A percentile compares a stretch with the other conserved stretches of the same genome.
phyloP scores from a whole-genome alignment of 202 grass and related monocot genomes.

The Carex sylvatica region DNA sequence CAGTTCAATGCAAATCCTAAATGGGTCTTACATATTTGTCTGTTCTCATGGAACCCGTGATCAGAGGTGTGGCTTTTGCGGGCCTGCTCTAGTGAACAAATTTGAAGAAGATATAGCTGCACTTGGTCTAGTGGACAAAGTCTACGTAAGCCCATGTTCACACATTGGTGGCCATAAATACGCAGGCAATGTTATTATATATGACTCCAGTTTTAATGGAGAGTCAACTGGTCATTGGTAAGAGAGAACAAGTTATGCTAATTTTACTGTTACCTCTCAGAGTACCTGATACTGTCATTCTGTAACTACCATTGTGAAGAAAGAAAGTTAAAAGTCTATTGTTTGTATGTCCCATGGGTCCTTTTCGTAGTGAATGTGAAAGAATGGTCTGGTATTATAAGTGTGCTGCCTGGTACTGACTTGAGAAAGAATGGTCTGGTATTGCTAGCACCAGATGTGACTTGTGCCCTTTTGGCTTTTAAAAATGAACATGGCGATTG shows the following conservation, averaged over 20 bases:
- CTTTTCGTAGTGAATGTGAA: background rate
- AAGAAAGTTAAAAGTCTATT: background rate
- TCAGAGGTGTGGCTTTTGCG: conserved; percentile 83
- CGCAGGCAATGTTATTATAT: conserved; percentile 96
- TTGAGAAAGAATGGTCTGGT: background rate
- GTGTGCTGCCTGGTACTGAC: background rate
- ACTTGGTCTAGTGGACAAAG: conserved; percentile 49
- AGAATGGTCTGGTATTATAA: background rate
- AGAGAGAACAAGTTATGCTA: conserved; percentile 7
- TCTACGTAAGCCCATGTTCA: conserved; percentile 75
- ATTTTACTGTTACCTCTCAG: background rate
- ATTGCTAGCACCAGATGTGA: background rate
- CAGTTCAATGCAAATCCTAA: conserved; percentile 54
- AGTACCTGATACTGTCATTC: background rate
- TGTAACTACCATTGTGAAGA: background rate
- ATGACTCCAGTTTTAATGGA: conserved; percentile 53
- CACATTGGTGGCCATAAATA: conserved; percentile 96
- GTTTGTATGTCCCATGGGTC: background rate
- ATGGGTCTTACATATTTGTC: conserved; percentile 79
- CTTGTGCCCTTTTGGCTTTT: background rate
- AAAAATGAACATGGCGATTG: background rate
- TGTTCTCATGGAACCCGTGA: conserved; percentile 86
- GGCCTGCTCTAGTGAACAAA: conserved; percentile 64
- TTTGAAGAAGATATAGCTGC: conserved; percentile 81
- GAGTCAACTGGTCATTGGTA: conserved; percentile 90